Percentiles rank a stretch among this genome's conserved stretches.
Evolutionary conservation across 2,329 filamentous ascomycete genomes (phyloP).

Genomic region (Beauveria brongniartii): DNA sequence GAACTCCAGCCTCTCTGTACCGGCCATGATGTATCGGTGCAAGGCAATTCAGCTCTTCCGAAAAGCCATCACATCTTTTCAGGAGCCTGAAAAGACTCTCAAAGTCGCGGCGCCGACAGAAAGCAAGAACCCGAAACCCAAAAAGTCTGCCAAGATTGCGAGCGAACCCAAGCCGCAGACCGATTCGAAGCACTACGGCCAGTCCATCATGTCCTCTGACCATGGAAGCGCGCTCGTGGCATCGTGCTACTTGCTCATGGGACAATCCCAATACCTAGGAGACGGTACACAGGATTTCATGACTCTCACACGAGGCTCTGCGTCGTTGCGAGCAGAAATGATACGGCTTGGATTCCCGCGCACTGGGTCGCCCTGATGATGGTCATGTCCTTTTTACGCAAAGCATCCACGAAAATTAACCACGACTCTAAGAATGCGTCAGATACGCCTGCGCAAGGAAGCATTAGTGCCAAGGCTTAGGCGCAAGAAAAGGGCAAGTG

Average conservation of each 20-base stretch:
- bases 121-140: not conserved
- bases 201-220: slow-evolving; percentile 3
- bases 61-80: not conserved
- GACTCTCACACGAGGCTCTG: slow-evolving; percentile 1
- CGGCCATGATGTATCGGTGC: slow-evolving; percentile 5
- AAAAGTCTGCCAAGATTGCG: not conserved
- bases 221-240: slow-evolving; percentile 3
- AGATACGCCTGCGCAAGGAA: not conserved
- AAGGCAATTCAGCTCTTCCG: slow-evolving; percentile 3
- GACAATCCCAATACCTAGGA: not conserved
- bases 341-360: not conserved
- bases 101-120: not conserved
- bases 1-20: not conserved
- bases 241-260: slow-evolving; percentile 2
- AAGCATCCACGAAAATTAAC: not conserved
- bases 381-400: not conserved
- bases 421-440: not conserved
- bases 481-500: not conserved
- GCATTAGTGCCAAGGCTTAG: not conserved
- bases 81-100: not conserved
- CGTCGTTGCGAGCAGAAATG: not conserved
- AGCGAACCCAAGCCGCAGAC: not conserved
- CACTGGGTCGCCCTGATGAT: slow-evolving; percentile 9
- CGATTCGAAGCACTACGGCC: not conserved
- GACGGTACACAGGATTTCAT: slow-evolving; percentile 4